Conservation (phyloP, 768 basidiomycete genomes). For the Dacryopinax primogenitus region DNA sequence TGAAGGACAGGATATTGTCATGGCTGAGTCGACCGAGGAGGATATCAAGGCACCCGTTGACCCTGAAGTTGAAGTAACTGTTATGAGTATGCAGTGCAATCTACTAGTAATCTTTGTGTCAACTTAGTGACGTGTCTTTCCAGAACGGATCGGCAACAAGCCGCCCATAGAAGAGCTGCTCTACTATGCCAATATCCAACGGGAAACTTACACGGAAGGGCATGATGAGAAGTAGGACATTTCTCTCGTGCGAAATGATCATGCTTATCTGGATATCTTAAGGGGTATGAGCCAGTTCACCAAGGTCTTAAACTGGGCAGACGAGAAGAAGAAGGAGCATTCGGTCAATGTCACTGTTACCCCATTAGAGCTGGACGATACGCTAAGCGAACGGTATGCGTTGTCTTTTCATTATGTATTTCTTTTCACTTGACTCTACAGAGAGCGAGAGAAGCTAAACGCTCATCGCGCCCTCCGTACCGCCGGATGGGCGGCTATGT, state of each 20-base stretch:
- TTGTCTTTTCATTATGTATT: neutral
- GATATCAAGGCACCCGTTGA: neutral
- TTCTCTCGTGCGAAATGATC: neutral
- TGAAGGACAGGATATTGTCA: too few relatives aligned
- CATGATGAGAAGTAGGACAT: neutral
- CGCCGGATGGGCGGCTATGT: slow-evolving; percentile 10
- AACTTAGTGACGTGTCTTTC: neutral
- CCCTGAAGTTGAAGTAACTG: neutral
- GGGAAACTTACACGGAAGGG: neutral
- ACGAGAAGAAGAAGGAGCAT: slow-evolving; percentile 1
- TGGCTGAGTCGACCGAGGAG: neutral
- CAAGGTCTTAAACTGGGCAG: neutral
- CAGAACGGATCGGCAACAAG: neutral
- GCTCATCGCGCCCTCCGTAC: neutral
- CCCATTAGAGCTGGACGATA: neutral
- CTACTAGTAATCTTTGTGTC: neutral
- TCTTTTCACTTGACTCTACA: neutral
- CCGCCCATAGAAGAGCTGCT: slow-evolving; percentile 3
- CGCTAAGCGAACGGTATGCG: neutral
- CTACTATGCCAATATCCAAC: slow-evolving; percentile 7
- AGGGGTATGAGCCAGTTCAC: neutral
- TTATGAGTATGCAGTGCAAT: neutral
- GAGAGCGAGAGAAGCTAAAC: neutral
- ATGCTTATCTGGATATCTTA: neutral
- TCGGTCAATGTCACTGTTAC: neutral